Evolutionary conservation across 345 rosid species (phyloP), one percentile per base, ranked within the genome.

Genomic region (sweet orange (Citrus sinensis)): DNA sequence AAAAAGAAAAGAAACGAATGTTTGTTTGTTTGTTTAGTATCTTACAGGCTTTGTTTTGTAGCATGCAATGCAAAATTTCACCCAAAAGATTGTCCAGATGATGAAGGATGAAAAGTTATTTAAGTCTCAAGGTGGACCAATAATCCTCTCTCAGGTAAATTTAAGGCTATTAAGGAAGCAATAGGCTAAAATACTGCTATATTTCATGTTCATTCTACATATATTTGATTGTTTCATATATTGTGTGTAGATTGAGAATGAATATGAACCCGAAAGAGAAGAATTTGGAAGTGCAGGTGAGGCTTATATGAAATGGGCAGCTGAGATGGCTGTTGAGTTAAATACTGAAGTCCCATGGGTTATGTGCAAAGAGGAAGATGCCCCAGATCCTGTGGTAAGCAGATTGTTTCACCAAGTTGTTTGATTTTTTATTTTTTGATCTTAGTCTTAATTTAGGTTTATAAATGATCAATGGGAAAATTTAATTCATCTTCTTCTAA

Each of bases 41-140:
- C 20, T 40, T 39, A 17, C 13, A 51, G 22, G 79, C 71, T n/a
- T 84, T 76, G 67, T 81, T 55, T 78, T 79, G 73, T 76, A 85
- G 90, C 66, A 73, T 56, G 91, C 90, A 82, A 93, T 93, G 95
- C 87, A 83, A 76, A 86, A 83, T 63, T 93, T 93, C 81, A 90
- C 94, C 34, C 83, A 87, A 69, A 93, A 90, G 81, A 91, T 93
- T n/a, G 97, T 93, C 61, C 85, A 86, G 71, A 88, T 90, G 92
- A 91, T 93, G 94, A 91, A 93, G 82, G 86, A 82, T 73, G 95
- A 90, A 76, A 85, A 80, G 60, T 67, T 93, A 76, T 93, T 87
- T 78, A 84, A 87, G 83, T 90, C 94, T 58, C 94, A 93, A 90
- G 97, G 97, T 73, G 97, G 95, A 32, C 95, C 97, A 20, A 93